Conservation (phyloP, 345 rosid species). For the Turnera subulata region DNA sequence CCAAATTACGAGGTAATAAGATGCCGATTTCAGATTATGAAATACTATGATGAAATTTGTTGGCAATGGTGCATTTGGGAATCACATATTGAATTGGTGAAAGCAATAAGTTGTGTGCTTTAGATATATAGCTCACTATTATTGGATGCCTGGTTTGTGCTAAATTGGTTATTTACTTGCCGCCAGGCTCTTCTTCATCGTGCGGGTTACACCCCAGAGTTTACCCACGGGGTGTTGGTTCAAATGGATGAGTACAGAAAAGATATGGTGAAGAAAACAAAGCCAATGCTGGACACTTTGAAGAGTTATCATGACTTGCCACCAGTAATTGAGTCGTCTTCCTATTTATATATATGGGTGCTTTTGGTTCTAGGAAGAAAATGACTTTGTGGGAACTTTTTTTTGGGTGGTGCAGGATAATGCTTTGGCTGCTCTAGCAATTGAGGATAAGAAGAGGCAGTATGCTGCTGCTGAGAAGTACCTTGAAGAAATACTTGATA, state of each 20-base stretch:
- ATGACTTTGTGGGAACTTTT: too few relatives aligned
- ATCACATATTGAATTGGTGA: not conserved
- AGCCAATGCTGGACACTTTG: slow-evolving; percentile 81
- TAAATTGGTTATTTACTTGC: slow-evolving; percentile 5
- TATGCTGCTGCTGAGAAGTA: slow-evolving; percentile 87
- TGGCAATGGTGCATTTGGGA: too few relatives aligned
- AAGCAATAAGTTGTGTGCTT: not conserved
- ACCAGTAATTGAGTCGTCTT: slow-evolving; percentile 51
- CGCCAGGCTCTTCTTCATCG: slow-evolving; percentile 87
- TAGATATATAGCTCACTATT: not conserved
- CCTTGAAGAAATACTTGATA: slow-evolving; percentile 80
- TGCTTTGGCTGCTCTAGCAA: slow-evolving; percentile 87
- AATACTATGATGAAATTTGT: too few relatives aligned
- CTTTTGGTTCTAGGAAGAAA: not conserved
- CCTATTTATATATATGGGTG: not conserved
- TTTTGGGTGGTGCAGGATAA: slow-evolving; percentile 48
- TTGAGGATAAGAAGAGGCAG: slow-evolving; percentile 91
- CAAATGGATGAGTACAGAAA: slow-evolving; percentile 85
- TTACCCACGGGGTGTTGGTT: slow-evolving; percentile 79
- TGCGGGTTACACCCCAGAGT: slow-evolving; percentile 81
- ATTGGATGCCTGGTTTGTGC: not conserved
- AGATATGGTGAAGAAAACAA: slow-evolving; percentile 85
- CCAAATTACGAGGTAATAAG: too few relatives aligned
- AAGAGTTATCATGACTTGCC: slow-evolving; percentile 97
- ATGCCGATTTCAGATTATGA: too few relatives aligned